Conservation (phyloP, 2,329 filamentous ascomycete genomes). For the Nigrospora oryzae region DNA sequence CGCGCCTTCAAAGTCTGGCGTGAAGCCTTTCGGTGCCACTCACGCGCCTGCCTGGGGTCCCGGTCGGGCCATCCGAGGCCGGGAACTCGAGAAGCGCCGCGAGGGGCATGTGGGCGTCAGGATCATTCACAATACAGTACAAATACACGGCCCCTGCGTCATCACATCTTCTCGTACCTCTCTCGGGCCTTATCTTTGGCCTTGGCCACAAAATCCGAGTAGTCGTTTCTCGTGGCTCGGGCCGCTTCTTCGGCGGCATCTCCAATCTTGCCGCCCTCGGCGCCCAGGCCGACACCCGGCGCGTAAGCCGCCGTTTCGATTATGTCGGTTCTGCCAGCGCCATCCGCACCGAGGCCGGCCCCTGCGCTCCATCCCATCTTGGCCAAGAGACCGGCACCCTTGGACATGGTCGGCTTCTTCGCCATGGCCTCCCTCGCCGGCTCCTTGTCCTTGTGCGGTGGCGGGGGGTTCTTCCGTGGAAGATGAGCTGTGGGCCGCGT, state of each 20-base stretch:
- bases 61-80: no score
- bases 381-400: conserved; percentile 58
- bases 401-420: conserved; percentile 37
- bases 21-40: no score
- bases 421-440: conserved; percentile 25
- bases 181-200: conserved; percentile 60
- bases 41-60: no score
- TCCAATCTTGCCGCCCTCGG: conserved; percentile 60
- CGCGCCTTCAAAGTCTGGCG: no score
- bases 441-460: conserved; percentile 21
- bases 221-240: conserved; percentile 50
- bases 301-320: conserved; percentile 58
- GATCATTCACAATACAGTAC: no score
- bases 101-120: no score
- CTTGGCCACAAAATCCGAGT: conserved; percentile 54
- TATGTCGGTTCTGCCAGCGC: conserved; percentile 53
- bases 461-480: conserved; percentile 15
- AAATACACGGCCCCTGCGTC: no score
- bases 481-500: conserved; percentile 36
- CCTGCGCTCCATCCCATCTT: conserved; percentile 68
- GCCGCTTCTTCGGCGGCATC: conserved; percentile 58
- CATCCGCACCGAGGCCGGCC: conserved; percentile 54
- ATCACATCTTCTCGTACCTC: conserved; percentile 48
- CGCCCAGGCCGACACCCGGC: conserved; percentile 61
- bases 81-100: no score